phyloP scores from a whole-genome alignment of 768 basidiomycete species.

The Pisolithus marmoratus region DNA sequence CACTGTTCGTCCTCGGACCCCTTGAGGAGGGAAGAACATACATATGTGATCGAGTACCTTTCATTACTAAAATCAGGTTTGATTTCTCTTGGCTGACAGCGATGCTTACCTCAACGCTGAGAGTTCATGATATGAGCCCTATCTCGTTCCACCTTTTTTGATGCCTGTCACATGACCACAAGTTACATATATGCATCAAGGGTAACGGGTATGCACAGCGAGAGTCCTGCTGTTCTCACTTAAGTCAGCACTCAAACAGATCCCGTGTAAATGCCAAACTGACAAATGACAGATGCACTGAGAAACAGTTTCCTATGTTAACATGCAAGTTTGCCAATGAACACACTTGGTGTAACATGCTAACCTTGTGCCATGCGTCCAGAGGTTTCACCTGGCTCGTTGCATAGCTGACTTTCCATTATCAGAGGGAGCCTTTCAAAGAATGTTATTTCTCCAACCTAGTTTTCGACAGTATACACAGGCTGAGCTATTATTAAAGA shows the following conservation, averaged over 20 bases:
- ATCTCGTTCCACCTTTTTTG: not conserved
- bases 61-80: not conserved
- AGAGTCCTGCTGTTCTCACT: too few species aligned
- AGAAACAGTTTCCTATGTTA: too few species aligned
- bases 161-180: not conserved
- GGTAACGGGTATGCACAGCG: too few species aligned
- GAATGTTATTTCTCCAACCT: not conserved
- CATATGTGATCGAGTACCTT: not conserved
- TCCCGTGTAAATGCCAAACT: too few species aligned
- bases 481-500: not conserved
- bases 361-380: not conserved
- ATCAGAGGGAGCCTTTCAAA: not conserved
- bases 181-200: too few species aligned
- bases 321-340: too few species aligned
- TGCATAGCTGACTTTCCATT: not conserved
- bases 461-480: not conserved
- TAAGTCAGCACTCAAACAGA: too few species aligned
- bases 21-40: not conserved
- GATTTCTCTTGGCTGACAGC: not conserved
- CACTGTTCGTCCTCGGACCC: too few species aligned
- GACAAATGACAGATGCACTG: too few species aligned
- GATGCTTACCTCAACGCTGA: not conserved
- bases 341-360: not conserved
- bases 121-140: not conserved
- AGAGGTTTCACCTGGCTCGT: not conserved